Evolutionary conservation across 2,329 filamentous ascomycete species (phyloP).

Genomic region (Trichoderma koningii): DNA sequence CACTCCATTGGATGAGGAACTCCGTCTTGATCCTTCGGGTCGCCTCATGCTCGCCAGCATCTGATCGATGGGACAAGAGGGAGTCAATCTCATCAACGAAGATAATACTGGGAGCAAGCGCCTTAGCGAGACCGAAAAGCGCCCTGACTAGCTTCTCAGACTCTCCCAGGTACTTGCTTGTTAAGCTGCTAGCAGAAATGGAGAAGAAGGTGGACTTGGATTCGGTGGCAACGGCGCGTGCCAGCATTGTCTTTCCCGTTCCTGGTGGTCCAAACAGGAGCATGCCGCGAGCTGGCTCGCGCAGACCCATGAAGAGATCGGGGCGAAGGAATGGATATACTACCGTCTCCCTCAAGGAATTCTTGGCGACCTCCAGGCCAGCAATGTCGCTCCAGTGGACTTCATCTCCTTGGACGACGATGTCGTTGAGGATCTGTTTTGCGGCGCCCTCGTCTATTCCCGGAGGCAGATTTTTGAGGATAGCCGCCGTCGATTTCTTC

Average conservation of each 20-base stretch:
- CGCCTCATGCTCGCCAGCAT: slow-evolving; percentile 86
- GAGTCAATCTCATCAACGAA: slow-evolving; percentile 99
- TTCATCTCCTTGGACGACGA: slow-evolving; percentile 90
- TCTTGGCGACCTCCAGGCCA: slow-evolving; percentile 86
- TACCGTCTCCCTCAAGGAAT: slow-evolving; percentile 88
- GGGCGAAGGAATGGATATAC: slow-evolving; percentile 96
- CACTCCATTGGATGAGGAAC: slow-evolving; percentile 96
- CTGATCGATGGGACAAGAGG: slow-evolving; percentile 78
- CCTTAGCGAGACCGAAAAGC: slow-evolving; percentile 85
- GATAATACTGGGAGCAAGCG: slow-evolving; percentile 90
- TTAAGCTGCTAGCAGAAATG: slow-evolving; percentile 90
- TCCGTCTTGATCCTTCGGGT: slow-evolving; percentile 95
- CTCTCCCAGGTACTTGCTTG: slow-evolving; percentile 94
- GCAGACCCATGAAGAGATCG: slow-evolving; percentile 91
- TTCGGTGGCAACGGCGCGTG: slow-evolving; percentile 87
- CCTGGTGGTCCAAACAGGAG: slow-evolving; percentile 93
- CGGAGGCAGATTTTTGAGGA: slow-evolving; percentile 77
- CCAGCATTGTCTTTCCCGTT: slow-evolving; percentile 99
- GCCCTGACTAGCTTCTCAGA: slow-evolving; percentile 95
- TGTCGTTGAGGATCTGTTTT: slow-evolving; percentile 92
- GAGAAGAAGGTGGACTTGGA: slow-evolving; percentile 95
- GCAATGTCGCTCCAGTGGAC: slow-evolving; percentile 95
- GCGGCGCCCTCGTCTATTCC: slow-evolving; percentile 82
- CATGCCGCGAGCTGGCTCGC: slow-evolving; percentile 93
- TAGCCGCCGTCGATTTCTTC: slow-evolving; percentile 58